Evolutionary conservation across 2,329 filamentous ascomycete species (phyloP).

Genomic region (Aureobasidium pullulans): DNA sequence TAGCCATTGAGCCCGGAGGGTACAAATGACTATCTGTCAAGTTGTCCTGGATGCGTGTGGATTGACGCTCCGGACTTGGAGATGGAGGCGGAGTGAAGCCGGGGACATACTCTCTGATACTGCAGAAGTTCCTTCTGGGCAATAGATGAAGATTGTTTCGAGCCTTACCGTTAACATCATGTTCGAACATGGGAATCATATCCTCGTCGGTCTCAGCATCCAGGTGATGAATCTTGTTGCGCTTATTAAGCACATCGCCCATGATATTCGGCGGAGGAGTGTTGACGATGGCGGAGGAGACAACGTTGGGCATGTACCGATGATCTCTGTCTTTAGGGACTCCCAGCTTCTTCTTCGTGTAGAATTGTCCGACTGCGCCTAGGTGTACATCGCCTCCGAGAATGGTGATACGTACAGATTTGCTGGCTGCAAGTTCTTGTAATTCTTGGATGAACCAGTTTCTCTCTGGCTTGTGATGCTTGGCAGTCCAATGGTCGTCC

Average conservation of each 20-base stretch:
- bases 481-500: slow-evolving; percentile 96
- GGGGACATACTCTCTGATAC: slow-evolving; percentile 76
- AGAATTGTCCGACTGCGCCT: slow-evolving; percentile 88
- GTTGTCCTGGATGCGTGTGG: background rate
- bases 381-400: slow-evolving; percentile 92
- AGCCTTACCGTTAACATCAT: slow-evolving; percentile 80
- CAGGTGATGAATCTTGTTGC: slow-evolving; percentile 67
- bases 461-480: slow-evolving; percentile 85
- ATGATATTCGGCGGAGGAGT: slow-evolving; percentile 79
- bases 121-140: slow-evolving; percentile 91
- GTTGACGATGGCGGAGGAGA: slow-evolving; percentile 92
- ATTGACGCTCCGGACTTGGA: slow-evolving; percentile 40
- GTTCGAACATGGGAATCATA: slow-evolving; percentile 88
- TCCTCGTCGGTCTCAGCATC: slow-evolving; percentile 76
- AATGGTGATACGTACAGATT: slow-evolving; percentile 85
- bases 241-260: slow-evolving; percentile 85
- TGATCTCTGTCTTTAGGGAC: slow-evolving; percentile 79
- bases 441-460: slow-evolving; percentile 82
- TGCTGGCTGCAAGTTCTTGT: slow-evolving; percentile 87
- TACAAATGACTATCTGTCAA: slow-evolving; percentile 17
- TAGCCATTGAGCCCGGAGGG: slow-evolving; percentile 27
- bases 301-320: slow-evolving; percentile 92
- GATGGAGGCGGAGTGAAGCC: slow-evolving; percentile 66
- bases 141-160: slow-evolving; percentile 87
- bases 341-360: slow-evolving; percentile 76